These are phyloP conservation scores for Eutypa lata DNA, from an alignment of 2,329 filamentous ascomycete genomes.

Conservation along the genomic window DNA sequence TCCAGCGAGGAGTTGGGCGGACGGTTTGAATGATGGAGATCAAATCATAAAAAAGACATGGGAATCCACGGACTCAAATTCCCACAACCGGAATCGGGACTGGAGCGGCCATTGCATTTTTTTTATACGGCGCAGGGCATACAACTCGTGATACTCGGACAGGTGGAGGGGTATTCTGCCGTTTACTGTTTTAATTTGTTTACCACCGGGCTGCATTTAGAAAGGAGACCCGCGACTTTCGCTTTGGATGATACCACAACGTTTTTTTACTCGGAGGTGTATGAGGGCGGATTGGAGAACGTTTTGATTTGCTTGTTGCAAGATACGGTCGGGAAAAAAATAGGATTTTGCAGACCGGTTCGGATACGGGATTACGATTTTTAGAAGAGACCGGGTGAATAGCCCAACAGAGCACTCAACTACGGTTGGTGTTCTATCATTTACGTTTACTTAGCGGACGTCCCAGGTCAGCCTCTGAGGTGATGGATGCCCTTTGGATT, in stretches of 20 bases:
- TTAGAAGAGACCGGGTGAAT: constrained; percentile 24
- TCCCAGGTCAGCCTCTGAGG: constrained; percentile 22
- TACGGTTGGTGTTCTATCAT: neutral
- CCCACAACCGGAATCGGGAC: constrained; percentile 13
- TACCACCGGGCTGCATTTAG: constrained; percentile 20
- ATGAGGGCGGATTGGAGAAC: constrained; percentile 12
- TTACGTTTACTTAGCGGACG: constrained; percentile 2
- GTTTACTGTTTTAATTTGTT: constrained; percentile 21
- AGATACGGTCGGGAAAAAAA: constrained; percentile 15
- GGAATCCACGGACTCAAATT: constrained; percentile 16
- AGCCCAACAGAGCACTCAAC: constrained; percentile 19
- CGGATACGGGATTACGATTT: constrained; percentile 21
- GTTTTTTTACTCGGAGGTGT: constrained; percentile 5
- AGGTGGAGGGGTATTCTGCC: constrained; percentile 5
- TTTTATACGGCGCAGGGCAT: constrained; percentile 28
- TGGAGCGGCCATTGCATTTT: constrained; percentile 24
- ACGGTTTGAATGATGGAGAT: constrained; percentile 22
- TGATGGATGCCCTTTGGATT: constrained; percentile 16
- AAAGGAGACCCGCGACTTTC: constrained; percentile 25
- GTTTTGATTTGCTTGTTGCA: constrained; percentile 5
- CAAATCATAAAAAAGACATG: constrained; percentile 18
- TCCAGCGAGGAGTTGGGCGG: constrained; percentile 32
- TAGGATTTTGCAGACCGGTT: constrained; percentile 13
- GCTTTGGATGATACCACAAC: constrained; percentile 32
- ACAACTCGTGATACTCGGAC: constrained; percentile 17